These are phyloP conservation scores for Boechera divaricarpa DNA, from an alignment of 345 rosid species.

Conservation along the genomic window DNA sequence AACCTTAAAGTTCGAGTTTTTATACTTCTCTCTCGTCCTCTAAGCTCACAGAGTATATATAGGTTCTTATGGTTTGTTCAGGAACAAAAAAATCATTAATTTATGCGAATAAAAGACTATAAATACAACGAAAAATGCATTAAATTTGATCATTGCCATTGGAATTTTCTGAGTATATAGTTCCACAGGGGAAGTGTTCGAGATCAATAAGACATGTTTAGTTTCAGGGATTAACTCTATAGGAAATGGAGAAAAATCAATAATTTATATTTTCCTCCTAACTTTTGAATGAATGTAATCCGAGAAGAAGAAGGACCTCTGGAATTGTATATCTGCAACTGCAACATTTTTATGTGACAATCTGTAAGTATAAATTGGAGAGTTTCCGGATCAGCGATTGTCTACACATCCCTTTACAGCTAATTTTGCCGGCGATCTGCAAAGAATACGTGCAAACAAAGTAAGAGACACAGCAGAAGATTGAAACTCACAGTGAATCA, in stretches of 20 bases:
- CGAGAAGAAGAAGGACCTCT: constrained; percentile 30
- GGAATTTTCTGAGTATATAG: constrained; percentile 41
- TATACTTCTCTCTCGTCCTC: background rate
- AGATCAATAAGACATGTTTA: constrained; percentile 23
- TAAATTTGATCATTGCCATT: constrained; percentile 47
- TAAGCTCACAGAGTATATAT: background rate
- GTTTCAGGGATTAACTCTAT: constrained; percentile 25
- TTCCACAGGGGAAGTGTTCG: constrained; percentile 44
- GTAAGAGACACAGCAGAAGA: constrained; percentile 5
- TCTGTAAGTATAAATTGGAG: constrained; percentile 28
- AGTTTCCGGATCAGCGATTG: constrained; percentile 34
- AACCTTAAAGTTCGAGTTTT: background rate
- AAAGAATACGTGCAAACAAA: constrained; percentile 21
- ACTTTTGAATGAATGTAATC: constrained; percentile 39
- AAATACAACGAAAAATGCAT: constrained; percentile 19
- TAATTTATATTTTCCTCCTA: constrained; percentile 33
- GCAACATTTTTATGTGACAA: constrained; percentile 33
- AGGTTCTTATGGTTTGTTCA: constrained; percentile 2
- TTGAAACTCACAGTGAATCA: background rate
- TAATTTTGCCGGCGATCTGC: constrained; percentile 37
- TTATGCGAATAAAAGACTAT: background rate
- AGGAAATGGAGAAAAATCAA: constrained; percentile 2
- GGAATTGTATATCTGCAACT: constrained; percentile 42
- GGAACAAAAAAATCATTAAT: background rate
- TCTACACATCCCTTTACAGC: constrained; percentile 41